Conservation (phyloP, 2,329 filamentous ascomycete species). For the Mollisiaceae sp. region DNA sequence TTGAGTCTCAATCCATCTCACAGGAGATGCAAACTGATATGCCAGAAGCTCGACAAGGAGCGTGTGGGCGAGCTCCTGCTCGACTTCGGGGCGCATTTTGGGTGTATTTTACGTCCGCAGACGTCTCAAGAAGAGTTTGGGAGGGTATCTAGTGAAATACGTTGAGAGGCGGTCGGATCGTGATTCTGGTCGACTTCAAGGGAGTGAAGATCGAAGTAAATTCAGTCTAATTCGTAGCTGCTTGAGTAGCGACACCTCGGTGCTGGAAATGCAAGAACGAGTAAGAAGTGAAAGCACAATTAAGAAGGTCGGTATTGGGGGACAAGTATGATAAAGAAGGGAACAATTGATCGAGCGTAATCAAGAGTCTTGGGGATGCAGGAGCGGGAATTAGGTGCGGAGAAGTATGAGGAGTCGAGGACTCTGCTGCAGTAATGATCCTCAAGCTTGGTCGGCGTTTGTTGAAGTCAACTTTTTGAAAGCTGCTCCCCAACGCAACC, state of each 20-base stretch:
- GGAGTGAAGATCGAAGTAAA: conserved; percentile 19
- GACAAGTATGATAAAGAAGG: conserved; percentile 7
- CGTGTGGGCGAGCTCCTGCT: conserved; percentile 98
- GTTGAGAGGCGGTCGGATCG: background rate
- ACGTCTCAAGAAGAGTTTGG: conserved; percentile 31
- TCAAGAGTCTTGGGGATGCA: conserved; percentile 18
- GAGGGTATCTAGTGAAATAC: conserved; percentile 25
- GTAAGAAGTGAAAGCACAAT: conserved; percentile 18
- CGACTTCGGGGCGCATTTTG: conserved; percentile 95
- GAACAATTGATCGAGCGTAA: conserved; percentile 22
- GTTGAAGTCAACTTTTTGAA: conserved; percentile 7
- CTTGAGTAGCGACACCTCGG: conserved; percentile 15
- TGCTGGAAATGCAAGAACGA: conserved; percentile 18
- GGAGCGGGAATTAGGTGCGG: conserved; percentile 15
- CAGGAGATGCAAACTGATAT: conserved; percentile 98
- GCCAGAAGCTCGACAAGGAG: conserved; percentile 97
- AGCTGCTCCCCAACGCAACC: conserved; percentile 3
- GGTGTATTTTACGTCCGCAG: conserved; percentile 39
- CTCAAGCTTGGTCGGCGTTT: conserved; percentile 13
- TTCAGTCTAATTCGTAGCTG: conserved; percentile 23
- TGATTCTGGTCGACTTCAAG: conserved; percentile 8
- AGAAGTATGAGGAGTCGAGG: conserved; percentile 22
- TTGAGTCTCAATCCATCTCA: conserved; percentile 99
- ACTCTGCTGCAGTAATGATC: conserved; percentile 23
- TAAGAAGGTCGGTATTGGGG: conserved; percentile 9